Percentiles rank a stretch among this genome's conserved stretches.
phyloP scores from a whole-genome alignment of 2,329 filamentous ascomycete genomes.

The Diplocarpon rosae region DNA sequence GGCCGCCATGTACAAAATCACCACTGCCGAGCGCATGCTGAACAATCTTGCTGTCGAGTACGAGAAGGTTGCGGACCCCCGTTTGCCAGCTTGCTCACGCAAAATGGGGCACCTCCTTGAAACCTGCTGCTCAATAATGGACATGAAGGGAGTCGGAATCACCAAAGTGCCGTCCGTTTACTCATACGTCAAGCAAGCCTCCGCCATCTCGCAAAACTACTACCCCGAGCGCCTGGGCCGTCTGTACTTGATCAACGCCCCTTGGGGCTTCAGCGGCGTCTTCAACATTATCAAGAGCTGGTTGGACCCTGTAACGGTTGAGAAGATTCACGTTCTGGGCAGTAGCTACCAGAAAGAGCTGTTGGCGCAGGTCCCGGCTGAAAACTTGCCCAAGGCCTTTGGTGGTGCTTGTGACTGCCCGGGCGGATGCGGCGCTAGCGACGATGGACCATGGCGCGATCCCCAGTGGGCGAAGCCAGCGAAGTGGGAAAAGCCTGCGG shows the following conservation, averaged over 20 bases:
- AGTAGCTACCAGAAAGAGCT: slow-evolving; percentile 73
- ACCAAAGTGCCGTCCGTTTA: slow-evolving; percentile 75
- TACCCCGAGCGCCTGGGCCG: slow-evolving; percentile 95
- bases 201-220: slow-evolving; percentile 92
- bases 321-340: slow-evolving; percentile 90
- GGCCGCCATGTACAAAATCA: slow-evolving; percentile 84
- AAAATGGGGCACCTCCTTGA: slow-evolving; percentile 83
- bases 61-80: slow-evolving; percentile 87
- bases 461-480: slow-evolving; percentile 52
- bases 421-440: slow-evolving; percentile 76
- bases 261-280: slow-evolving; percentile 84
- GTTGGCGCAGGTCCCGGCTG: slow-evolving; percentile 69
- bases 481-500: slow-evolving; percentile 45
- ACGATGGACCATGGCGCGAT: slow-evolving; percentile 84
- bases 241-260: slow-evolving; percentile 95
- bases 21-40: slow-evolving; percentile 84
- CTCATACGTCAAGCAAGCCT: slow-evolving; percentile 75
- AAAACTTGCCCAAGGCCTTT: slow-evolving; percentile 81
- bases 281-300: slow-evolving; percentile 86
- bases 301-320: slow-evolving; percentile 91
- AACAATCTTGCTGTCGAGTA: slow-evolving; percentile 96
- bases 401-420: slow-evolving; percentile 74
- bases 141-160: slow-evolving; percentile 87
- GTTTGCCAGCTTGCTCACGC: slow-evolving; percentile 89
- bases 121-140: slow-evolving; percentile 97